Base-by-base conservation (phyloP, 2,329 filamentous ascomycete genomes). In the Dryadomyces quercus-mongolicae region DNA sequence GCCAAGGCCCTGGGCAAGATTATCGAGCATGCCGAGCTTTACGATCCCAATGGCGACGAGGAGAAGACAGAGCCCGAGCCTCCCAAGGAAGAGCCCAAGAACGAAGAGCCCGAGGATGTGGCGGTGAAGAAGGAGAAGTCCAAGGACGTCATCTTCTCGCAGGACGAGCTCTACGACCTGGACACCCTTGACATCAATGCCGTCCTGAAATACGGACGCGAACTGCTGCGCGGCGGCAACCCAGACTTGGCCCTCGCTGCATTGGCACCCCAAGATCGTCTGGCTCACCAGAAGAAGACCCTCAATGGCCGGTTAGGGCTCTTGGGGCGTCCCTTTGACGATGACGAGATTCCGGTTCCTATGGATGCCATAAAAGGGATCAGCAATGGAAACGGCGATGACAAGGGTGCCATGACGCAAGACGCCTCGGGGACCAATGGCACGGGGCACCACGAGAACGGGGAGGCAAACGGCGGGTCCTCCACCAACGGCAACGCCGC, bases 1-100 rank as follows among this genome's bases (percentile, higher is more conserved):
- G 90, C 92, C 61, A 95, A 92, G 70, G 93, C 93, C 20, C 85
- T 98, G 56, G 92, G 92, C 56, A 90, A 92, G 63, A 97, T 98
- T 60, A 84, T 95, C 58, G 85, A 92, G 56, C 87, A 97, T 74
- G 89, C 91, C 1, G 83, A 89, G 54, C 72, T 79, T 47, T 95
- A 93, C 67, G 90, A 97, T 63, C 94, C 93, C 1, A 97, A 96
- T 64, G 77, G 77, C 20, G 84, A 83, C 56, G 87, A 92, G 60
- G 78, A 42, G 22, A 76, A 76, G 62, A 73, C 78, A 50, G 66
- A 70, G 51, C 55, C 63, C 3, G 34, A 53, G 34, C n/a, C 16
- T 15, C 22, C 36, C 45, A 40, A 46, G 25, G 43, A 34, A 4
- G 36, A 52, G 5, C 64, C 40, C 5, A 15, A 65, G 62, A n/a